These are phyloP conservation scores for Cladosporium halotolerans DNA, from an alignment of 2,329 filamentous ascomycete genomes.

Conservation along the genomic window DNA sequence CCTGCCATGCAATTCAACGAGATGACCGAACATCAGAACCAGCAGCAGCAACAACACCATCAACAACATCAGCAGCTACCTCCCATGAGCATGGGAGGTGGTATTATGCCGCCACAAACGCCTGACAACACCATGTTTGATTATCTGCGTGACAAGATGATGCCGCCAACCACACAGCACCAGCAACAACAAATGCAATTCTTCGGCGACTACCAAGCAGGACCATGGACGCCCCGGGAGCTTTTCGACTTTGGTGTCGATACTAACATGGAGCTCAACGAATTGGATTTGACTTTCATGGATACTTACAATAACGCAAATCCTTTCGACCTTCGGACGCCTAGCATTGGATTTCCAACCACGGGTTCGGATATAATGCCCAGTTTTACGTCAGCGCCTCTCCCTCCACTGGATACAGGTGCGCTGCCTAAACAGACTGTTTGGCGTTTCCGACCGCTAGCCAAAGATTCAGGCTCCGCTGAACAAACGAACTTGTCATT, in stretches of 20 bases:
- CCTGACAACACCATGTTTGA: conserved; percentile 27
- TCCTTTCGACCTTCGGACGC: conserved; percentile 34
- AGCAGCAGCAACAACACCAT: conserved; percentile 9
- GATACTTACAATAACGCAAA: conserved; percentile 41
- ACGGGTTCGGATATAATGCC: conserved; percentile 29
- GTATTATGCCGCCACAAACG: conserved; percentile 26
- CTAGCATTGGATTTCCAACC: conserved; percentile 28
- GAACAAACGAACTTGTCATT: conserved; percentile 36
- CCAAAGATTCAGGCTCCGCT: conserved; percentile 30
- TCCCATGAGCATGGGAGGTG: conserved; percentile 21
- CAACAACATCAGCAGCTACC: conserved; percentile 17
- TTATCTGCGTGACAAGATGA: conserved; percentile 30
- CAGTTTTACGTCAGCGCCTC: conserved; percentile 28
- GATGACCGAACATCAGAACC: conserved; percentile 17
- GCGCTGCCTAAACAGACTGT: conserved; percentile 38
- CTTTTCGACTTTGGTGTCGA: conserved; percentile 41
- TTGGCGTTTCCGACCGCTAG: conserved; percentile 39
- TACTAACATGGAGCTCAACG: conserved; percentile 40
- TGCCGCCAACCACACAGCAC: conserved; percentile 17
- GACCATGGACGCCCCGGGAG: conserved; percentile 39
- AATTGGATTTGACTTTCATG: conserved; percentile 39
- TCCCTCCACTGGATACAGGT: conserved; percentile 27
- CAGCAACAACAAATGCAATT: conserved; percentile 21
- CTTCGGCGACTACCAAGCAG: conserved; percentile 26
- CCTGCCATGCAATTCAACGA: conserved; percentile 18